Evolutionary conservation across 1,284 basidiomycete genomes (phyloP).

Genomic region (Boletellus deceptivus): DNA sequence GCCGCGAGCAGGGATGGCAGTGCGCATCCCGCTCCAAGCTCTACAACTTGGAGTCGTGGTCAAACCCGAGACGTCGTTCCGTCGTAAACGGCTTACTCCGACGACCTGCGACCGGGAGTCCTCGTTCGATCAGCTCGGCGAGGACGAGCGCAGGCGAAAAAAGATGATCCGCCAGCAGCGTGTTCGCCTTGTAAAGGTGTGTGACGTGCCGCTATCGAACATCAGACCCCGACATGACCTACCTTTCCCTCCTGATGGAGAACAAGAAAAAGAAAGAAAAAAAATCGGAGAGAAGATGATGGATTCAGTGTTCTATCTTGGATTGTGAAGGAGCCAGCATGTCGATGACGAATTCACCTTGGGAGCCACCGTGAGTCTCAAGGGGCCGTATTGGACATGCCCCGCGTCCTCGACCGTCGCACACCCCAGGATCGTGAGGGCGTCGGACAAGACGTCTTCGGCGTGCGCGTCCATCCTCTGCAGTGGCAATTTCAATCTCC

Average conservation of each 20-base stretch:
- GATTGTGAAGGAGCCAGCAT: not conserved
- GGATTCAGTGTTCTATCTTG: constrained; percentile 6
- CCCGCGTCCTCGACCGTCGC: constrained; percentile 38
- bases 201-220: constrained; percentile 2
- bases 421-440: constrained; percentile 46
- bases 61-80: not conserved
- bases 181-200: constrained; percentile 51
- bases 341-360: constrained; percentile 42
- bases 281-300: constrained; percentile 6
- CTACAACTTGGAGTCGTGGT: constrained; percentile 45
- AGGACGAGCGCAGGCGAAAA: constrained; percentile 68
- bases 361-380: constrained; percentile 49
- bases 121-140: constrained; percentile 60
- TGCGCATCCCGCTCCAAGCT: constrained; percentile 65
- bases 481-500: constrained; percentile 24
- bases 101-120: constrained; percentile 34
- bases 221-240: constrained; percentile 5
- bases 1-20: constrained; percentile 62
- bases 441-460: constrained; percentile 50
- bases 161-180: constrained; percentile 66
- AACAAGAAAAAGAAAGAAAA: not conserved
- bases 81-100: constrained; percentile 13
- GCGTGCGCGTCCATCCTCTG: constrained; percentile 18
- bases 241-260: constrained; percentile 57
- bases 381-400: constrained; percentile 46